Conservation (phyloP, 1,139 yeast species). For the Diutina rugosa region DNA sequence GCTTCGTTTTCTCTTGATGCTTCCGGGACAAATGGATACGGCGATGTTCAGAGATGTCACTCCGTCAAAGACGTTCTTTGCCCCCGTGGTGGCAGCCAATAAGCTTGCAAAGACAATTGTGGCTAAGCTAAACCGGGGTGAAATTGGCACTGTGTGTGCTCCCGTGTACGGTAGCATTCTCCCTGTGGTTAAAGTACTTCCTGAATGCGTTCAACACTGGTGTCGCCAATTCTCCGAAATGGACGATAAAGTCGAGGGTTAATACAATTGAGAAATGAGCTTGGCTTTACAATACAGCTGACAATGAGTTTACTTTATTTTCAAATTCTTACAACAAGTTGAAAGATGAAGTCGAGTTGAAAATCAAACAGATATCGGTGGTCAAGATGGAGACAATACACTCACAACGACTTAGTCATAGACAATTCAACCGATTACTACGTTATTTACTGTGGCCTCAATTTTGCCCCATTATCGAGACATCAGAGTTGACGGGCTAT, state of each 20-base stretch:
- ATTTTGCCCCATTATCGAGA: too few relatives aligned
- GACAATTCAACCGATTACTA: too few relatives aligned
- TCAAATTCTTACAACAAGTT: too few relatives aligned
- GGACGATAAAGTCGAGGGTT: conserved; percentile 23
- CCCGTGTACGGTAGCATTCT: conserved; percentile 54
- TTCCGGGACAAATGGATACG: conserved; percentile 59
- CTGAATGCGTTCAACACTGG: conserved; percentile 29
- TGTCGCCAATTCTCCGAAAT: conserved; percentile 41
- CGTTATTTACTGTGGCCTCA: too few relatives aligned
- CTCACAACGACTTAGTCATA: too few relatives aligned
- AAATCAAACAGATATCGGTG: too few relatives aligned
- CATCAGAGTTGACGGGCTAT: too few relatives aligned
- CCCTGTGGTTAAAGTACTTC: conserved; percentile 40
- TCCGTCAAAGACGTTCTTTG: conserved; percentile 47
- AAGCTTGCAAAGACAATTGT: conserved; percentile 32
- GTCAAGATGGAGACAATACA: too few relatives aligned
- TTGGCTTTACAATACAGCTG: too few relatives aligned
- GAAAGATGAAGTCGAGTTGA: too few relatives aligned
- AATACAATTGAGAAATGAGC: not conserved
- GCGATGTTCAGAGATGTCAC: conserved; percentile 48
- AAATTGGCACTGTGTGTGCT: conserved; percentile 36
- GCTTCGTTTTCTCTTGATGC: conserved; percentile 34
- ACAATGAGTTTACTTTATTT: too few relatives aligned
- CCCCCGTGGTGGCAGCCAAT: conserved; percentile 42
- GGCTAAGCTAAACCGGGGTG: conserved; percentile 28